Base-by-base conservation (phyloP, 768 basidiomycete genomes). In the Austroboletus eburneus region DNA sequence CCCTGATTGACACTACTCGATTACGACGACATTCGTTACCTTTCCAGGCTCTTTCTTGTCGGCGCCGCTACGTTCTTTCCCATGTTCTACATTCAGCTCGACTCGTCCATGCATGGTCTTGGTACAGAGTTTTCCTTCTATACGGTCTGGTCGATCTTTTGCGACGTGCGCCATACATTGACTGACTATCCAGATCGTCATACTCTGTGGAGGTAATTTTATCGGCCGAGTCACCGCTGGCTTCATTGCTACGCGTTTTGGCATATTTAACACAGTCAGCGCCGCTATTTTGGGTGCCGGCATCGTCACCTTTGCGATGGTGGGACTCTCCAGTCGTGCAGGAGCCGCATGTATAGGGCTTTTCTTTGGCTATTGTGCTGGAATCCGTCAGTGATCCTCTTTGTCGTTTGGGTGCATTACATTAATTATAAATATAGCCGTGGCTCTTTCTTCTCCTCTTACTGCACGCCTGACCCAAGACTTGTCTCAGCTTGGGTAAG, bases 71-170 rank as follows among this genome's bases (percentile, higher is more conserved):
- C 77, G 12, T 79, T 71, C 50, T 76, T 73, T 39, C 75, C 76
- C 0, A 67, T 77, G 29, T 81, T 79, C 58, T 83, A 77, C 54
- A 62, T 83, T 16, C 82, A 83, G 47, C 64, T 82, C 13, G 73
- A 78, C 43, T 72, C 80, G 8, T 69, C 75, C 25, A 67, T 69
- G 45, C 75, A 77, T 46, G 74, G 74, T 2, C 62, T 80, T 24
- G 61, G 66, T 13, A 55, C 66, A 17, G 59, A 54, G 22, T 64
- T 83, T 12, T 75, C 81, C 1, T 83, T 83, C 55, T 81, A 81
- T 53, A 73, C 71, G 39, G 81, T 81, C 43, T 23, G 66, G 24
- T 34, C 22, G 3, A 6, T 25, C 42, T 45, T 30, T 48, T n/a
- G 42, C 35, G 9, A 7, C 39, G 21, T 25, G 33, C 34, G 14